phyloP scores from a whole-genome alignment of 306 rosid genomes.

The Astragalus glycyphyllos region DNA sequence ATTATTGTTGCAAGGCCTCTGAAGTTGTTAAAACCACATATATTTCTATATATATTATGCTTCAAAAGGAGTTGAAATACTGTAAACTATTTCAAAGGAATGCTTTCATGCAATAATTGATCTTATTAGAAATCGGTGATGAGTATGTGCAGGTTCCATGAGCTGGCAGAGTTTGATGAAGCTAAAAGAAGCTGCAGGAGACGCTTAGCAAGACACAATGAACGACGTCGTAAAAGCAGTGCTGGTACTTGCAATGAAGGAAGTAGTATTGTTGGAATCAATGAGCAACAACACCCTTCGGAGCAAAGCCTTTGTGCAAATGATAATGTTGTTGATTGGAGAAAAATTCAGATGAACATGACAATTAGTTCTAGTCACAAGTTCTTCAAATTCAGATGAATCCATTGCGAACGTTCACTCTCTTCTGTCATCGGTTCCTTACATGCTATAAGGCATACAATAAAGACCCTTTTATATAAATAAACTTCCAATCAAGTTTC shows the following conservation, averaged over 20 bases:
- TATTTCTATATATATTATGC: background rate
- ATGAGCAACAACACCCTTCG: conserved; percentile 45
- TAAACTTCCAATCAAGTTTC: too few relatives aligned
- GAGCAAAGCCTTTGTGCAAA: conserved; percentile 48
- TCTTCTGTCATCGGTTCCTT: conserved; percentile 74
- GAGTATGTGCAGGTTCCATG: conserved; percentile 76
- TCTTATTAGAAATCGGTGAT: conserved; percentile 29
- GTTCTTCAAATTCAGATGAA: conserved; percentile 59
- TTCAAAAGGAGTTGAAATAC: background rate
- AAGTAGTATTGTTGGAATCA: conserved; percentile 42
- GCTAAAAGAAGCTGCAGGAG: conserved; percentile 90
- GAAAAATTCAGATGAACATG: conserved; percentile 52
- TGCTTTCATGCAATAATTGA: conserved; percentile 3
- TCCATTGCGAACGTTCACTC: conserved; percentile 60
- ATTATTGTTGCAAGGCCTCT: too few relatives aligned
- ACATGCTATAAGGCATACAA: conserved; percentile 36
- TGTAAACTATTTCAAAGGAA: background rate
- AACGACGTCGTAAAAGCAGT: conserved; percentile 72
- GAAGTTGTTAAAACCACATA: too few relatives aligned
- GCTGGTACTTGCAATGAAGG: conserved; percentile 59
- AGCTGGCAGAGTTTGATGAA: conserved; percentile 80
- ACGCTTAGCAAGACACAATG: conserved; percentile 86
- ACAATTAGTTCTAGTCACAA: conserved; percentile 60
- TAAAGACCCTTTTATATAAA: conserved; percentile 8
- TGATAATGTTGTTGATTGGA: conserved; percentile 43